These are phyloP conservation scores for Zygosaccharomyces pseudobailii DNA, from an alignment of 1,139 yeast species.

Conservation along the genomic window DNA sequence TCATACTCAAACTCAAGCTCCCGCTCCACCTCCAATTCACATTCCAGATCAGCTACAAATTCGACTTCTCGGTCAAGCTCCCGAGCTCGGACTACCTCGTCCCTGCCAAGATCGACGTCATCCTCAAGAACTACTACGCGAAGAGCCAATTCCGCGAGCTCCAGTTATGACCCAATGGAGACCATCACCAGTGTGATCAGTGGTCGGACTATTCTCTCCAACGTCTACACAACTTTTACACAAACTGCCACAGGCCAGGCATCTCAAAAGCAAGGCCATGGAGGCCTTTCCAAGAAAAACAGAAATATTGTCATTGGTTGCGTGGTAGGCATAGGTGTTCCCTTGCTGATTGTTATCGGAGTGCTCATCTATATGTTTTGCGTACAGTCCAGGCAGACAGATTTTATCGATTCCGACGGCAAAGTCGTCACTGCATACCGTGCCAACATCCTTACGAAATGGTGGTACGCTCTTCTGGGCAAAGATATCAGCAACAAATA, in stretches of 20 bases:
- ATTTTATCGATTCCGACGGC: slow-evolving; percentile 40
- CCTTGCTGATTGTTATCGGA: slow-evolving; percentile 25
- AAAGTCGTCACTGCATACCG: slow-evolving; percentile 36
- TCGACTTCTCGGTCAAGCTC: slow-evolving; percentile 6
- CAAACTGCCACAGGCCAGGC: slow-evolving; percentile 19
- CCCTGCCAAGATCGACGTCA: slow-evolving; percentile 9
- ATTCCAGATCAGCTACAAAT: slow-evolving; percentile 1
- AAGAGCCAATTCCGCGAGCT: slow-evolving; percentile 14
- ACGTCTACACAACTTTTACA: slow-evolving; percentile 32
- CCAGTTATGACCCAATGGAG: slow-evolving; percentile 9
- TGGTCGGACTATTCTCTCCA: slow-evolving; percentile 33
- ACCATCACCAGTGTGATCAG: slow-evolving; percentile 30
- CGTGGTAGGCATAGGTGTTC: slow-evolving; percentile 41
- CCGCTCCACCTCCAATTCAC: slow-evolving; percentile 2
- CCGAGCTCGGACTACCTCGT: slow-evolving; percentile 9
- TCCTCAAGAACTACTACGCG: slow-evolving; percentile 8
- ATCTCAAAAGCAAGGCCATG: slow-evolving; percentile 15
- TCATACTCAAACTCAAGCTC: slow-evolving; percentile 1
- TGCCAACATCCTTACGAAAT: slow-evolving; percentile 27
- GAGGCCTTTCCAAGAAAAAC: slow-evolving; percentile 40
- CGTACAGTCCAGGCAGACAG: slow-evolving; percentile 31
- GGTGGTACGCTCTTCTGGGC: slow-evolving; percentile 30
- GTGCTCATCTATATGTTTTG: slow-evolving; percentile 29
- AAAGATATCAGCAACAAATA: slow-evolving; percentile 27
- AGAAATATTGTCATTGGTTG: slow-evolving; percentile 48